Conservation (phyloP, 129 eudicot species). For the Sambucus nigra region DNA sequence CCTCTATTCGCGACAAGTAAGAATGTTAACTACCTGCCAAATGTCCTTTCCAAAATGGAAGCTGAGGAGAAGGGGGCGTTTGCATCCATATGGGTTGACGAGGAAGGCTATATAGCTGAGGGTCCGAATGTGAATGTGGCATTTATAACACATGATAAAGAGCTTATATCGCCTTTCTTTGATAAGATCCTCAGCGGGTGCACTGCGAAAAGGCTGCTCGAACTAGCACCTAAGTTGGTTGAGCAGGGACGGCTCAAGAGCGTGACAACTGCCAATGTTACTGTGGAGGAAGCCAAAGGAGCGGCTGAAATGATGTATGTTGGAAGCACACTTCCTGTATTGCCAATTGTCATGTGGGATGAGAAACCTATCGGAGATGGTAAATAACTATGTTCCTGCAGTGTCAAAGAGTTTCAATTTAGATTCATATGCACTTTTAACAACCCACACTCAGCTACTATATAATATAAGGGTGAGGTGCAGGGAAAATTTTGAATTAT, state of each 20-base stretch:
- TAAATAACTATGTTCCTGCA: slow-evolving; percentile 14
- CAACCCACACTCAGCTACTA: too few species aligned
- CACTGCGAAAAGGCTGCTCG: slow-evolving; percentile 71
- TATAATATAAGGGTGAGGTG: too few species aligned
- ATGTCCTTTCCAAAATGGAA: slow-evolving; percentile 67
- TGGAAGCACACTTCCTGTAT: slow-evolving; percentile 79
- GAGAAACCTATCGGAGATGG: slow-evolving; percentile 88
- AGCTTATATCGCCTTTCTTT: slow-evolving; percentile 70
- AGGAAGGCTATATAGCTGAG: slow-evolving; percentile 74
- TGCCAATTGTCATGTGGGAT: slow-evolving; percentile 76
- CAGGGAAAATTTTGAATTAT: too few species aligned
- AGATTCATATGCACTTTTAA: too few species aligned
- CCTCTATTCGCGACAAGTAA: slow-evolving; percentile 81
- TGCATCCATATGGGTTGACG: slow-evolving; percentile 87
- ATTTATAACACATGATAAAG: slow-evolving; percentile 56
- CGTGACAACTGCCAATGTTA: slow-evolving; percentile 43
- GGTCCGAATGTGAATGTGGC: slow-evolving; percentile 94
- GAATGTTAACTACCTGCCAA: slow-evolving; percentile 91
- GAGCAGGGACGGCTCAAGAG: slow-evolving; percentile 58
- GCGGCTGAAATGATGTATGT: slow-evolving; percentile 89
- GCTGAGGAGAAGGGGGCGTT: slow-evolving; percentile 80
- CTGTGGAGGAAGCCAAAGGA: slow-evolving; percentile 54
- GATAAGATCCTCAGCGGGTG: slow-evolving; percentile 86
- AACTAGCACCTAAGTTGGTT: slow-evolving; percentile 61
- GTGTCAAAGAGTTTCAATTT: background rate